Evolutionary conservation across 2,329 filamentous ascomycete genomes (phyloP), one percentile per base, ranked within the genome.

Genomic region (Aspergillus persii): DNA sequence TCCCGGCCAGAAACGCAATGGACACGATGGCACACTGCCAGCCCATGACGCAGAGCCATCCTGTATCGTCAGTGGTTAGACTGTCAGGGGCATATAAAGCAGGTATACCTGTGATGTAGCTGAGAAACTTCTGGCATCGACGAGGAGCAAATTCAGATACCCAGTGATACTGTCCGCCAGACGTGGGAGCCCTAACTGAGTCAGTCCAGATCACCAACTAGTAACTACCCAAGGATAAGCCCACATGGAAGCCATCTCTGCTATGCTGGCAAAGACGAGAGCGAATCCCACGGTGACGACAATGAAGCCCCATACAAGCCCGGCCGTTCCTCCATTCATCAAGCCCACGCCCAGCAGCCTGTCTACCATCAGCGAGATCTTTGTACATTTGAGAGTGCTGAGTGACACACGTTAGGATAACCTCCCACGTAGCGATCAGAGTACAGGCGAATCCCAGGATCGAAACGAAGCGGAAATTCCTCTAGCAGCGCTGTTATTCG

Each of bases 21-120:
- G 75, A 73, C 6, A 78, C 77, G 27, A 79, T 75, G 18, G 77
- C 75, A 53, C 74, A 75, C 59, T 81, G 78, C 79, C 79, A 81
- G 18, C 76, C 77, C 44, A 77, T 73, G 26, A 74, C 74, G 52
- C 71, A 74, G 31, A 79, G 73, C 78, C 78, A 80, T 12, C 75
- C 75, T 76, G 41, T n/a, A 18, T 5, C 27, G 11, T 30, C 60
- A 48, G 57, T 11, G 0, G 27, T 18, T 46, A 26, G 27, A 8
- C 31, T 8, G 27, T 26, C 29, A 23, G 12, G 12, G 3, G 4
- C 27, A 8, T 26, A 54, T 3, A 18, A 6, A 26, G 27, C 41
- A 51, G n/a, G 31, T 56, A 51, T 70, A 73, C 77, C 76, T 11
- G 78, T 76, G 33, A 76, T 73, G 63, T 81, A 82, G 54, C 79